Percentiles rank a stretch among this genome's conserved stretches.
phyloP scores from a whole-genome alignment of 1,284 basidiomycete species.

The Ceratobasidium theobromae region DNA sequence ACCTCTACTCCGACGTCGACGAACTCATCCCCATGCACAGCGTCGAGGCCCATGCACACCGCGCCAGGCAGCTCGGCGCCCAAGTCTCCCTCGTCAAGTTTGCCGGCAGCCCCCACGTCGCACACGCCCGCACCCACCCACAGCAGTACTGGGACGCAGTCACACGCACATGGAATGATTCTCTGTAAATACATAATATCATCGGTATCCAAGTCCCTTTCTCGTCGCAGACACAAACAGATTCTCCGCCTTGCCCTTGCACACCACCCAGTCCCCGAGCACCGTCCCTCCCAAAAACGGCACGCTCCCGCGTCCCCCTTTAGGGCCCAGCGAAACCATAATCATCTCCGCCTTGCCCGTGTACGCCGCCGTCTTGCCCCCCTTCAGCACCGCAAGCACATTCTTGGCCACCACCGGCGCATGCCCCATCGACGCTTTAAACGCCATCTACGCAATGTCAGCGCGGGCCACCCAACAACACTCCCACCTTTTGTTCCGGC shows the following conservation, averaged over 20 bases:
- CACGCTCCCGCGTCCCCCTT: constrained; percentile 8
- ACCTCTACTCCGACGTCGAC: constrained; percentile 22
- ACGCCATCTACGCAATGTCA: not conserved
- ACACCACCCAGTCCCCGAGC: constrained; percentile 33
- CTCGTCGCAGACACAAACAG: constrained; percentile 30
- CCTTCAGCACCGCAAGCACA: constrained; percentile 30
- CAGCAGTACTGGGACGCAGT: constrained; percentile 8
- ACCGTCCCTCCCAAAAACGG: constrained; percentile 29
- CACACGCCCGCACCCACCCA: constrained; percentile 2
- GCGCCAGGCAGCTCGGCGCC: not conserved
- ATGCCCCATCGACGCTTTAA: constrained; percentile 30
- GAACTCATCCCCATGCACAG: not conserved
- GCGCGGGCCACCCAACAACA: not conserved
- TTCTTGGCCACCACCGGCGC: constrained; percentile 31
- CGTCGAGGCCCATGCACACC: not conserved
- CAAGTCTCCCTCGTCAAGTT: constrained; percentile 8
- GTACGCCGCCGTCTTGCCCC: constrained; percentile 5
- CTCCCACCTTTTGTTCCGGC: constrained; percentile 32
- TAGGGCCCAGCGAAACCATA: constrained; percentile 27
- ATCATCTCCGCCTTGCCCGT: constrained; percentile 13
- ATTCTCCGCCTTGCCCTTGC: constrained; percentile 19
- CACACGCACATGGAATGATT: not conserved
- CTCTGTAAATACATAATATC: not conserved
- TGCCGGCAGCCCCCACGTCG: constrained; percentile 10
- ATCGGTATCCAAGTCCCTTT: constrained; percentile 27